Evolutionary conservation across 129 eudicot species (phyloP).

Genomic region (Helianthus annuus): HanXRQr2.0-SUNRISE NC_035438.2:144331841-144332340

Average conservation of each 20-base stretch:
- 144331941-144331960: not conserved
- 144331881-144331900: not conserved
- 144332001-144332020: constrained; percentile 75
- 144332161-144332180: constrained; percentile 52
- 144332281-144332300: constrained; percentile 35
- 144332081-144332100: constrained; percentile 58
- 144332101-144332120: constrained; percentile 63
- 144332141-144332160: constrained; percentile 50
- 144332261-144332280: constrained; percentile 47
- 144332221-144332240: constrained; percentile 21
- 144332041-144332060: constrained; percentile 58
- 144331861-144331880: too few relatives aligned
- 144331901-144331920: not conserved
- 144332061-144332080: constrained; percentile 56
- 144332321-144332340: constrained; percentile 14
- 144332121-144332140: constrained; percentile 38
- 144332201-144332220: constrained; percentile 7
- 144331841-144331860: too few relatives aligned
- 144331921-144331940: not conserved
- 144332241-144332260: constrained; percentile 41
- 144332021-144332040: constrained; percentile 70
- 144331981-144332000: constrained; percentile 45
- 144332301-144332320: constrained; percentile 33
- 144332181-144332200: constrained; percentile 57
- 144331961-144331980: too few relatives aligned